Evolutionary conservation across 768 basidiomycete species (phyloP), one percentile per base, ranked within the genome.

Genomic region (Russula griseocarnosa): DNA sequence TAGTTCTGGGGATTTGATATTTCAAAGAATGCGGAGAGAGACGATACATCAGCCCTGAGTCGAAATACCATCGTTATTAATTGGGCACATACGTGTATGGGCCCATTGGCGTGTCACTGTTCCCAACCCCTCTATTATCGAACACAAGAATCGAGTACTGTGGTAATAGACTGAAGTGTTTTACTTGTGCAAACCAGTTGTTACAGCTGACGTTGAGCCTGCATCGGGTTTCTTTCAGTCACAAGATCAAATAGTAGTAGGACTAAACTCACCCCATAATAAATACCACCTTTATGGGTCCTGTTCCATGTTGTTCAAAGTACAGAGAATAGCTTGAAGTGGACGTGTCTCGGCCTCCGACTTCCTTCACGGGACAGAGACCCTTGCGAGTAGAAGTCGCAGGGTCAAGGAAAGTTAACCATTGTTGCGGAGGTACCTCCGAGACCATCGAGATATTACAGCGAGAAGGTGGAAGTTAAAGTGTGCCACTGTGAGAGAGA

Each of bases 91-190:
- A 92, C 89, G 87, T 81, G 74, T 92, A 93, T 1, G 90, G 89
- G 1, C 90, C 92, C 50, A 77, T 74, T 0, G 90, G 90, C 47
- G 83, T 78, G 5, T 79, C 82, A 34, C 86, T 89, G 72, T 90
- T 82, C 8, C 92, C 92, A 7, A 89, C 89, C 1, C 92, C 92
- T 40, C 92, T 81, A 72, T 94, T 92, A 73, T 93, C 92, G 70
- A 93, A 92, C 5, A 90, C 88, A 2, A 93, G 77, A 14, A 83
- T 76, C 0, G 83, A 79, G 69, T 86, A 87, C 36, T 83, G 75
- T 14, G 77, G 74, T 18, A 79, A 72, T n/a, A 70, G 73, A 9
- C 80, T 78, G 67, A 93, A 91, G 70, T 87, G 77, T 5, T 79
- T 72, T 3, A 92, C 86, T 71, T 92, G 89, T 0, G 75, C 70